Conservation (phyloP, 2,329 filamentous ascomycete genomes). For the Colletotrichum zoysiae region DNA sequence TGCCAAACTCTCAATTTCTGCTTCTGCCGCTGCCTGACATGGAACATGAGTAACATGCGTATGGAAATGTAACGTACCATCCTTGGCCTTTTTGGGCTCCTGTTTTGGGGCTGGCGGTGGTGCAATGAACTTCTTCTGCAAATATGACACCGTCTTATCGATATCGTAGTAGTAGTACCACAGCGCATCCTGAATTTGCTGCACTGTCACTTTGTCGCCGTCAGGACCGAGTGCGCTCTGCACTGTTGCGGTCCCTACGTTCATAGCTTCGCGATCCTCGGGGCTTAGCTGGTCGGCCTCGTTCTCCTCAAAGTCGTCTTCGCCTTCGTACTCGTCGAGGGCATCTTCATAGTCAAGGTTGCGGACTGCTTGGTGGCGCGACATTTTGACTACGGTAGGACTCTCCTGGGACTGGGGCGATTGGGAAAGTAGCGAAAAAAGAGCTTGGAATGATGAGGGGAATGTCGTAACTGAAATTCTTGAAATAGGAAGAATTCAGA, state of each 20-base stretch:
- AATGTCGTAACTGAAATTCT: background rate
- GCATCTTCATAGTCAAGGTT: slow-evolving; percentile 65
- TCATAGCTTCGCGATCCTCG: slow-evolving; percentile 67
- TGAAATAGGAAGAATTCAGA: background rate
- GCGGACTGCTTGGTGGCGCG: slow-evolving; percentile 60
- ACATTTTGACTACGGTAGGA: slow-evolving; percentile 52
- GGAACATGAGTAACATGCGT: slow-evolving; percentile 16
- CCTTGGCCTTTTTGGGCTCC: slow-evolving; percentile 56
- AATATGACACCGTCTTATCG: slow-evolving; percentile 84
- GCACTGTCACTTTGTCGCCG: slow-evolving; percentile 66
- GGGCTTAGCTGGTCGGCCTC: slow-evolving; percentile 61
- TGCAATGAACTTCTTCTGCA: slow-evolving; percentile 74
- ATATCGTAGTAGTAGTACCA: slow-evolving; percentile 98
- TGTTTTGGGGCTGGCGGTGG: slow-evolving; percentile 56
- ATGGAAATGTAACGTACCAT: slow-evolving; percentile 54
- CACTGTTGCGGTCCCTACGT: slow-evolving; percentile 75
- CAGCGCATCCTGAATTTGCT: slow-evolving; percentile 87
- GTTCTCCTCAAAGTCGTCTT: slow-evolving; percentile 63
- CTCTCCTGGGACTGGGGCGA: background rate
- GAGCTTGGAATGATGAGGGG: background rate
- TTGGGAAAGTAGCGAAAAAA: background rate
- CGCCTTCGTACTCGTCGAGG: slow-evolving; percentile 53
- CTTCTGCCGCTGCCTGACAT: slow-evolving; percentile 29
- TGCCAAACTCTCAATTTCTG: slow-evolving; percentile 44
- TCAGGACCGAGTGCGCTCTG: slow-evolving; percentile 72